phyloP scores from a whole-genome alignment of 306 rosid species.

The Trifolium dubium region DNA sequence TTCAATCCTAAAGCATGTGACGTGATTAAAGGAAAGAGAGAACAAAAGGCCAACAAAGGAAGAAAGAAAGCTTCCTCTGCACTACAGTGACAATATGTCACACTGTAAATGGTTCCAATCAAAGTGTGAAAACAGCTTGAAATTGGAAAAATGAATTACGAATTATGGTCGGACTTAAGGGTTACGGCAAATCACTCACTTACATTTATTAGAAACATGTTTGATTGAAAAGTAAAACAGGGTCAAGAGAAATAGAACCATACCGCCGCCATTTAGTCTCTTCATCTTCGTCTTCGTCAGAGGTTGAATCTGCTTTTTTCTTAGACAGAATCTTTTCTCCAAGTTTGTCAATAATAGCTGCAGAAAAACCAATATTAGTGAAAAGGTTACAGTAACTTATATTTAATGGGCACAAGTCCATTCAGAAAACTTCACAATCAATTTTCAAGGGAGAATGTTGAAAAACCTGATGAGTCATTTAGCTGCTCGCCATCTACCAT shows the following conservation, averaged over 20 bases:
- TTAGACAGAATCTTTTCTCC: conserved; percentile 56
- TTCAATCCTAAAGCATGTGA: conserved; percentile 6
- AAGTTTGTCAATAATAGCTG: conserved; percentile 82
- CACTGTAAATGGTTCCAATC: conserved; percentile 9
- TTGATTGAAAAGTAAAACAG: conserved; percentile 23
- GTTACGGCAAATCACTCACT: conserved; percentile 14
- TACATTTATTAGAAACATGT: conserved; percentile 28
- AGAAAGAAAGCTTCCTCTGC: conserved; percentile 24
- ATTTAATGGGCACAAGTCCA: conserved; percentile 20
- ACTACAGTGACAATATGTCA: conserved; percentile 25
- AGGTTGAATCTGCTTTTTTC: conserved; percentile 43
- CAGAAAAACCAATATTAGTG: conserved; percentile 22
- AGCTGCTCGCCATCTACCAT: conserved; percentile 91
- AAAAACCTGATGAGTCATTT: conserved; percentile 92
- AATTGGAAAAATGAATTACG: conserved; percentile 25
- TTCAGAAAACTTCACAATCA: conserved; percentile 21
- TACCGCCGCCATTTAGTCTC: conserved; percentile 94
- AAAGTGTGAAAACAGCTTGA: conserved; percentile 21
- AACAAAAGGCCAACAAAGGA: background rate
- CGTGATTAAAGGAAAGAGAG: background rate
- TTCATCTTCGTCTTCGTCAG: conserved; percentile 78
- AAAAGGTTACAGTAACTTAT: background rate
- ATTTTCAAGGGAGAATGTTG: conserved; percentile 14
- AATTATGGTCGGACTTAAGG: conserved; percentile 18
- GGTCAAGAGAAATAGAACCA: conserved; percentile 36